Evolutionary conservation across 257 asterid genomes (phyloP).

Genomic region (Lantana camara): DNA sequence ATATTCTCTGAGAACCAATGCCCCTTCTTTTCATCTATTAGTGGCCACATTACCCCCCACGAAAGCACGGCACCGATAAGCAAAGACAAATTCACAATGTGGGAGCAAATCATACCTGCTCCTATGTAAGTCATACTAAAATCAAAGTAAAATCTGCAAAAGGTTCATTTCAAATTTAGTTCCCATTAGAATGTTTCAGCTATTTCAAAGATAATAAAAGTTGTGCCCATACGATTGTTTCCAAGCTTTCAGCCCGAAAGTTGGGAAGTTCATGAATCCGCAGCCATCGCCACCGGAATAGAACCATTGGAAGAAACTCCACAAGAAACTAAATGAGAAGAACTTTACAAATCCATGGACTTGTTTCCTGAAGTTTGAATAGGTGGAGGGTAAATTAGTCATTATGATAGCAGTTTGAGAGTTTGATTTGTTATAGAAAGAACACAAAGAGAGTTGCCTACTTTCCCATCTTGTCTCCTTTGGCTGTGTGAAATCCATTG

Average conservation of each 20-base stretch:
- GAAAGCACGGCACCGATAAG: constrained; percentile 75
- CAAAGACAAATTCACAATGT: constrained; percentile 60
- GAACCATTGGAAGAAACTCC: constrained; percentile 95
- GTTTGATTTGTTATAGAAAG: neutral
- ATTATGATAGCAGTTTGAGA: neutral
- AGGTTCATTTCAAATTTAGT: constrained; percentile 19
- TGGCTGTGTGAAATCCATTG: constrained; percentile 69
- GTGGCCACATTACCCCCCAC: constrained; percentile 78
- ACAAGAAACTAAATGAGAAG: constrained; percentile 75
- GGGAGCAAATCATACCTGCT: constrained; percentile 82
- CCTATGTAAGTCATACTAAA: constrained; percentile 72
- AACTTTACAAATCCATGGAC: constrained; percentile 72
- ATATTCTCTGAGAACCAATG: constrained; percentile 56
- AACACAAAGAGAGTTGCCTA: constrained; percentile 26
- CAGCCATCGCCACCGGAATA: constrained; percentile 73
- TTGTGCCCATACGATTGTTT: constrained; percentile 49
- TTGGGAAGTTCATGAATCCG: constrained; percentile 74
- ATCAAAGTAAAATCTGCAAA: constrained; percentile 78
- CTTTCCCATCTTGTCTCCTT: constrained; percentile 66
- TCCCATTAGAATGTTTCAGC: neutral
- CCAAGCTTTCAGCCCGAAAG: constrained; percentile 84
- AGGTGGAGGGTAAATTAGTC: neutral
- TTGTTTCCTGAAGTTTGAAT: constrained; percentile 60
- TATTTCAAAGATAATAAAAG: neutral
- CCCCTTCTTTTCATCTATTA: constrained; percentile 48